Percentiles rank a stretch among this genome's conserved stretches.
phyloP scores from a whole-genome alignment of 345 rosid genomes.

The Citrus maxima region DNA sequence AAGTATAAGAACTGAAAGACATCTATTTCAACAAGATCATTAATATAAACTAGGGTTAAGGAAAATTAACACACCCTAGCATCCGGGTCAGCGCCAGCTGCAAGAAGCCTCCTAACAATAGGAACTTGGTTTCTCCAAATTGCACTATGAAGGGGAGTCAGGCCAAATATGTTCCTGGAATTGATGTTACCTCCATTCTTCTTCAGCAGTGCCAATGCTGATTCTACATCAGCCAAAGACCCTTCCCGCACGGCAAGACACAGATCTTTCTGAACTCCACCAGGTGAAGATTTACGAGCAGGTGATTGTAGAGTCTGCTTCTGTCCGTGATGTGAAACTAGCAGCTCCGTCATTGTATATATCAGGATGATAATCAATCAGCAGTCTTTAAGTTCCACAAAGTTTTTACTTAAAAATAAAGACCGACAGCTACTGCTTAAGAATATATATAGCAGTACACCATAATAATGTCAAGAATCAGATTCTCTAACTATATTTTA shows the following conservation, averaged over 20 bases:
- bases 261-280: constrained; percentile 58
- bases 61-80: constrained; percentile 70
- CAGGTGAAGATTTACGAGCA: constrained; percentile 43
- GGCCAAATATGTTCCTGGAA: constrained; percentile 67
- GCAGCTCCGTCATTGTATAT: constrained; percentile 42
- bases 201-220: constrained; percentile 59
- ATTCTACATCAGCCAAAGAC: constrained; percentile 79
- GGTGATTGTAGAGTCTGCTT: constrained; percentile 49
- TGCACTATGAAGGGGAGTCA: constrained; percentile 89
- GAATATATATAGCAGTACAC: not conserved
- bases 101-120: constrained; percentile 77
- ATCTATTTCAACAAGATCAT: not conserved
- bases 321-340: constrained; percentile 56
- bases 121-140: constrained; percentile 96
- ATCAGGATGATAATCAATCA: not conserved
- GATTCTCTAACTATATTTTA: not conserved
- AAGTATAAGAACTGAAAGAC: not conserved
- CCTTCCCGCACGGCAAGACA: constrained; percentile 80
- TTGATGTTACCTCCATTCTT: constrained; percentile 80
- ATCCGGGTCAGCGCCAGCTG: constrained; percentile 97
- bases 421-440: constrained; percentile 8
- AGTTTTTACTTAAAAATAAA: not conserved
- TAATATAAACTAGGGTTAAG: constrained; percentile 1
- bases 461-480: constrained; percentile 8
- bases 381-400: constrained; percentile 11